These are phyloP conservation scores for Saussurea involucrata DNA, from an alignment of 129 eudicot species.

Conservation along the genomic window DNA sequence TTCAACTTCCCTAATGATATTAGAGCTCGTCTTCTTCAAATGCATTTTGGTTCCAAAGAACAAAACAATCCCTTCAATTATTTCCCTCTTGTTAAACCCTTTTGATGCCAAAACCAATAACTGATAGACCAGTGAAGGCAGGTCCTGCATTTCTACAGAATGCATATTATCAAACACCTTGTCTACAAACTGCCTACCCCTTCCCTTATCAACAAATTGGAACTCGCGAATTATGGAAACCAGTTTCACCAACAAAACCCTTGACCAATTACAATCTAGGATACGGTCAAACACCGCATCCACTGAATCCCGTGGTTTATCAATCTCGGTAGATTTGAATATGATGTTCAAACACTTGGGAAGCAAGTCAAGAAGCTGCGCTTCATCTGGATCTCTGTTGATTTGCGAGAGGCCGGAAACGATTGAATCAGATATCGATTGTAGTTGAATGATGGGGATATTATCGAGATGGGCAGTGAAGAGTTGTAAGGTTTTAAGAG, in stretches of 20 bases:
- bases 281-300: constrained; percentile 34
- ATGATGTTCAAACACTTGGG: constrained; percentile 54
- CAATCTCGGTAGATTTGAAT: constrained; percentile 34
- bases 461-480: constrained; percentile 40
- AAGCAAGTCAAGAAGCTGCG: constrained; percentile 54
- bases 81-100: constrained; percentile 62
- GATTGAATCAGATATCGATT: constrained; percentile 34
- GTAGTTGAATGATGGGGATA: constrained; percentile 25
- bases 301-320: constrained; percentile 32
- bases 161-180: constrained; percentile 63
- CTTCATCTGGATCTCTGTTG: constrained; percentile 45
- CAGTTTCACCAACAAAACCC: constrained; percentile 57
- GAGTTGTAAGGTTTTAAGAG: constrained; percentile 53
- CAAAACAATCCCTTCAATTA: constrained; percentile 62
- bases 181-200: constrained; percentile 49
- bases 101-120: constrained; percentile 68
- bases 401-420: constrained; percentile 21
- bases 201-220: constrained; percentile 40
- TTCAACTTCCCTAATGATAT: constrained; percentile 62
- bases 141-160: constrained; percentile 65
- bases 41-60: constrained; percentile 43
- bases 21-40: constrained; percentile 36
- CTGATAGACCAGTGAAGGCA: constrained; percentile 76
- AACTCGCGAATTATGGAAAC: constrained; percentile 60
- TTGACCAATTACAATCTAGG: constrained; percentile 45